Percentiles rank a stretch among this genome's conserved stretches.
Evolutionary conservation across 306 rosid species (phyloP).

Genomic region (Fragaria iinumae): DNA sequence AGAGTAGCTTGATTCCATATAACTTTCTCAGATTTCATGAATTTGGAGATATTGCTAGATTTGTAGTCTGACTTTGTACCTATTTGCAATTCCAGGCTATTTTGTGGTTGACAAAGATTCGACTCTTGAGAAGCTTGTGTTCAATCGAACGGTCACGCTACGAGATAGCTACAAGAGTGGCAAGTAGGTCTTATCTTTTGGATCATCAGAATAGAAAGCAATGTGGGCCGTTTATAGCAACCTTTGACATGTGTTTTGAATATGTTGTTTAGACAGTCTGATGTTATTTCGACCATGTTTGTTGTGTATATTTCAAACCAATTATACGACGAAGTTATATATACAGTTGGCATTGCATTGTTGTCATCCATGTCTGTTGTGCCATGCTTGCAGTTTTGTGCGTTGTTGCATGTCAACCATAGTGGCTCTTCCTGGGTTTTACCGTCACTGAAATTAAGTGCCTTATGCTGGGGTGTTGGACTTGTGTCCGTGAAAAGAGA

Average conservation of each 20-base stretch:
- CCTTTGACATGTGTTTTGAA: not conserved
- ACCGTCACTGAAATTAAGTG: not conserved
- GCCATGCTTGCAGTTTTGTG: not conserved
- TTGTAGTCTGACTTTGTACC: not conserved
- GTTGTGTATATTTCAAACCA: slow-evolving; percentile 5
- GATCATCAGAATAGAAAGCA: not conserved
- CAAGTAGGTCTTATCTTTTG: slow-evolving; percentile 41
- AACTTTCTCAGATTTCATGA: not conserved
- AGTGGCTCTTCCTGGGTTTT: not conserved
- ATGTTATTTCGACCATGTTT: not conserved
- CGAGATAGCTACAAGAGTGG: slow-evolving; percentile 76
- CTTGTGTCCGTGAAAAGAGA: not conserved
- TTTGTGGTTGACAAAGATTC: slow-evolving; percentile 87
- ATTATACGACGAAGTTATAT: slow-evolving; percentile 3
- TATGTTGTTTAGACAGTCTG: not conserved
- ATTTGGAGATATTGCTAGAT: not conserved
- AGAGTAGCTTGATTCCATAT: not conserved
- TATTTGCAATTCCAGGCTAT: slow-evolving; percentile 61
- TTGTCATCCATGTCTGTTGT: not conserved
- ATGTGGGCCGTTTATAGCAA: not conserved
- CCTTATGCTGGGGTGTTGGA: not conserved
- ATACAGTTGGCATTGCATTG: not conserved
- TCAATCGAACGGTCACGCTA: slow-evolving; percentile 83
- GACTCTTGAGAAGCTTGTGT: slow-evolving; percentile 70
- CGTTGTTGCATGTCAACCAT: not conserved